Evolutionary conservation across 257 asterid species (phyloP).

Genomic region (Echium plantagineum): DNA sequence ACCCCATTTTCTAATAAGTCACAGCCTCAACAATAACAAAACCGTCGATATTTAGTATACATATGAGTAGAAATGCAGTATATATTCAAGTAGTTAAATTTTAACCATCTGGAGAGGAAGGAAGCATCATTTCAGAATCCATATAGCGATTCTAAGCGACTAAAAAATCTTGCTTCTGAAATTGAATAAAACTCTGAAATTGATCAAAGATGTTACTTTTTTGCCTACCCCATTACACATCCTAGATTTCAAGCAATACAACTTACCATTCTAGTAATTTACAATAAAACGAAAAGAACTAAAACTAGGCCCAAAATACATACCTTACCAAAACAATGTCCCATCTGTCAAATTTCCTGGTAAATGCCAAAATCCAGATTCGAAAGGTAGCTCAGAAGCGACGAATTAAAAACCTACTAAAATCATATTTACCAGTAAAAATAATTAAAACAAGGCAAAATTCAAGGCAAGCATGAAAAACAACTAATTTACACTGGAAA

Average conservation of each 20-base stretch:
- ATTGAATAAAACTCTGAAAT: background rate
- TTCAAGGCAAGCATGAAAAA: too few species aligned
- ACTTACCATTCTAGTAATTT: background rate
- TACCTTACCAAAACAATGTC: background rate
- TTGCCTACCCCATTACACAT: background rate
- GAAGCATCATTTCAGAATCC: background rate
- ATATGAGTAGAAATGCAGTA: background rate
- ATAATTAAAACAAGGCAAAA: too few species aligned
- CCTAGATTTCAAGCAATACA: too few species aligned
- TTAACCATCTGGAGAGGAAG: background rate
- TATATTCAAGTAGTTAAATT: background rate
- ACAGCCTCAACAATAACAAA: background rate
- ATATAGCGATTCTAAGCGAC: background rate
- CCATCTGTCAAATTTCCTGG: background rate
- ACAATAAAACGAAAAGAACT: too few species aligned
- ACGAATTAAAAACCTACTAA: background rate
- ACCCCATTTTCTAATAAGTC: background rate
- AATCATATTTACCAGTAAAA: too few species aligned
- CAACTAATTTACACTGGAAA: too few species aligned
- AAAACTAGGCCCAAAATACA: background rate
- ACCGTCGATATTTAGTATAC: background rate
- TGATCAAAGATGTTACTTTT: background rate
- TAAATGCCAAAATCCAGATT: background rate
- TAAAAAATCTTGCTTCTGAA: too few species aligned
- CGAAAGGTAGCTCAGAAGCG: background rate